phyloP scores from a whole-genome alignment of 495 filamentous ascomycete species.

The Penicillium dipodomyicola region DNA sequence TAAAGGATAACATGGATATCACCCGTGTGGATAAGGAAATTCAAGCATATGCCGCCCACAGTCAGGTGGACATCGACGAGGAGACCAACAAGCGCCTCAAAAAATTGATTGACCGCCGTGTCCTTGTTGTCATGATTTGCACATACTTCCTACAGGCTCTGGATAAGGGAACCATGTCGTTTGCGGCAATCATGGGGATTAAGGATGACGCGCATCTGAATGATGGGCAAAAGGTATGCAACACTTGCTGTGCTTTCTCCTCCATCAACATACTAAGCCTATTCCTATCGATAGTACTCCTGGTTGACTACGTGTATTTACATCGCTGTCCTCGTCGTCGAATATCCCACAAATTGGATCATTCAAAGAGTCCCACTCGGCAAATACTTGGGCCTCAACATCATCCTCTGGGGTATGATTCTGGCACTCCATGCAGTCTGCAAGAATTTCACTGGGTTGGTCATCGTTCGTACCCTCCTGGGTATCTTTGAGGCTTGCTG shows the following conservation, averaged over 20 bases:
- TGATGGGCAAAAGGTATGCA: constrained; percentile 47
- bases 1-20: constrained; percentile 52
- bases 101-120: constrained; percentile 53
- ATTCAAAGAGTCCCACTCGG: constrained; percentile 60
- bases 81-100: constrained; percentile 52
- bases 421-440: constrained; percentile 60
- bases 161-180: constrained; percentile 68
- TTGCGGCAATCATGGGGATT: constrained; percentile 69
- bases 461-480: constrained; percentile 58
- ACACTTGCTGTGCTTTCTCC: background rate
- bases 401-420: constrained; percentile 57
- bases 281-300: constrained; percentile 36
- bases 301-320: constrained; percentile 57
- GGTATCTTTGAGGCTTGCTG: constrained; percentile 69
- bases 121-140: constrained; percentile 50
- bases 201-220: constrained; percentile 50
- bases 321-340: constrained; percentile 52
- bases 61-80: constrained; percentile 50
- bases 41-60: constrained; percentile 56
- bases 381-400: constrained; percentile 60
- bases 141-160: constrained; percentile 71
- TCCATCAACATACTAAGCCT: constrained; percentile 3
- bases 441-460: constrained; percentile 54
- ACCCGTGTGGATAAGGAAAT: constrained; percentile 61
- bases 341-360: constrained; percentile 57